These are phyloP conservation scores for Pyrenophora teres DNA, from an alignment of 2,329 filamentous ascomycete species.

Conservation along the genomic window DNA sequence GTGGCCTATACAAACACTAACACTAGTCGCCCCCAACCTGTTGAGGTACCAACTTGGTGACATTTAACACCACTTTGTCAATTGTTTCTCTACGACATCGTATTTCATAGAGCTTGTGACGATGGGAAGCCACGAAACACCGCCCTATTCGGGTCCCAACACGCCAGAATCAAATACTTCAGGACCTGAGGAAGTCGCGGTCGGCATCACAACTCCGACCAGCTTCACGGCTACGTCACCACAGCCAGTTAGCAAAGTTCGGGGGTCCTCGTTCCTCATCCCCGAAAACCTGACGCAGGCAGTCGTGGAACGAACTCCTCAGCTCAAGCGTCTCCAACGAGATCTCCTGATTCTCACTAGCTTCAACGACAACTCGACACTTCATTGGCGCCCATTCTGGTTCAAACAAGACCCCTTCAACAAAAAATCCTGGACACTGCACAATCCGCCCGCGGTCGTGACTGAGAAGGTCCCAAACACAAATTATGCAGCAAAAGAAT, in stretches of 20 bases:
- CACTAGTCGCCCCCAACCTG: too few relatives aligned
- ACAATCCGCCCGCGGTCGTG: conserved; percentile 39
- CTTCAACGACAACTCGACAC: conserved; percentile 33
- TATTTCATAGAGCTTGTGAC: not conserved
- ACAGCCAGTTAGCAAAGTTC: not conserved
- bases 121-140: conserved; percentile 6
- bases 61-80: too few relatives aligned
- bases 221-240: not conserved
- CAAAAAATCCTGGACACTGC: conserved; percentile 30
- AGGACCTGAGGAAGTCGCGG: not conserved
- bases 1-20: too few relatives aligned
- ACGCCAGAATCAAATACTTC: not conserved
- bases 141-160: conserved; percentile 4
- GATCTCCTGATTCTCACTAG: conserved; percentile 35
- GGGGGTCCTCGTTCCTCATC: too few relatives aligned
- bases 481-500: not conserved
- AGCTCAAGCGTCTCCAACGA: conserved; percentile 29
- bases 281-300: conserved; percentile 19
- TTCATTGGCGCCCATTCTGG: conserved; percentile 39
- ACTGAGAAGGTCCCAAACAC: conserved; percentile 24
- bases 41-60: too few relatives aligned
- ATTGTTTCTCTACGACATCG: too few relatives aligned
- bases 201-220: not conserved
- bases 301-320: conserved; percentile 12
- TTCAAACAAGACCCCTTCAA: conserved; percentile 14